Percentiles rank a stretch among this genome's conserved stretches.
phyloP scores from a whole-genome alignment of 2,329 filamentous ascomycete species.

The Fulvia fulva region DNA sequence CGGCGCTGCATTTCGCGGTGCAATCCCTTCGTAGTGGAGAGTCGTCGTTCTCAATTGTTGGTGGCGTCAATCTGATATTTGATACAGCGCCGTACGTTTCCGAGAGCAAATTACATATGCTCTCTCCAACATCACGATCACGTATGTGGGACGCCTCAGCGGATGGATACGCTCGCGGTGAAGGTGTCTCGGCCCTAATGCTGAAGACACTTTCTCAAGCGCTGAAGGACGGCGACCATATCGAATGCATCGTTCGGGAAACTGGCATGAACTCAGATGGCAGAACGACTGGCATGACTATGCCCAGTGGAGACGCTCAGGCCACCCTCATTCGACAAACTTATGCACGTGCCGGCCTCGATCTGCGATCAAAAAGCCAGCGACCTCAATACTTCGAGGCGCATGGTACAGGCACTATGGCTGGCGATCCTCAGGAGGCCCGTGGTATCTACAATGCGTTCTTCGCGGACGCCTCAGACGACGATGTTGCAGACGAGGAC shows the following conservation, averaged over 20 bases:
- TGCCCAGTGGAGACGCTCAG: conserved; percentile 37
- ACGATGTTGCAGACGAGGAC: not conserved
- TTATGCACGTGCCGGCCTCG: conserved; percentile 33
- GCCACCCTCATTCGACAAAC: conserved; percentile 32
- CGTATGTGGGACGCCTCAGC: conserved; percentile 37
- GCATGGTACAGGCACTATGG: conserved; percentile 35
- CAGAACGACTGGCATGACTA: conserved; percentile 34
- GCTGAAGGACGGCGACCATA: conserved; percentile 43
- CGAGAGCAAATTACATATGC: conserved; percentile 19
- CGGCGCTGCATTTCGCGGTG: conserved; percentile 34
- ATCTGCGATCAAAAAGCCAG: conserved; percentile 9
- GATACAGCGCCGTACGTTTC: conserved; percentile 12
- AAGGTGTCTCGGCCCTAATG: conserved; percentile 49
- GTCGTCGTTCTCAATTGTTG: conserved; percentile 17
- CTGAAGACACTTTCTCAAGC: conserved; percentile 51
- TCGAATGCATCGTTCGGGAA: conserved; percentile 38
- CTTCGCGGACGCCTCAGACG: conserved; percentile 1
- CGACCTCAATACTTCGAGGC: conserved; percentile 21
- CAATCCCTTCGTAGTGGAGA: conserved; percentile 31
- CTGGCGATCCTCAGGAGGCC: conserved; percentile 28
- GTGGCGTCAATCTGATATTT: conserved; percentile 29
- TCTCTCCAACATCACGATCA: conserved; percentile 27
- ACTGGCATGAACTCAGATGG: conserved; percentile 39
- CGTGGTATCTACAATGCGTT: conserved; percentile 21
- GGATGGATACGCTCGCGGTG: conserved; percentile 50